Conservation (phyloP, 306 rosid genomes). For the Cucumis melo region DNA sequence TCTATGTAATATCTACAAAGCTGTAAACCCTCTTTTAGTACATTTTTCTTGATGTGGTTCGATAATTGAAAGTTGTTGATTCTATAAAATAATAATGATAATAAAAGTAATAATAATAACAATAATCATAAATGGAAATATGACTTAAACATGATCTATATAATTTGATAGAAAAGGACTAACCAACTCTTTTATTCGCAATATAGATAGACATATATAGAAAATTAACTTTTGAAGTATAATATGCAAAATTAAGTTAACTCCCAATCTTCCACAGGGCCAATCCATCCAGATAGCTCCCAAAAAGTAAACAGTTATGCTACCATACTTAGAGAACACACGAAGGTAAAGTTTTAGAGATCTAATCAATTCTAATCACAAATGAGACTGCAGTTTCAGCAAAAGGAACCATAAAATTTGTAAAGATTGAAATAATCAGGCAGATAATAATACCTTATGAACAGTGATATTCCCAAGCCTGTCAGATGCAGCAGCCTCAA, state of each 20-base stretch:
- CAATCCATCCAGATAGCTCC: background rate
- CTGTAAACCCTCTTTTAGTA: no score
- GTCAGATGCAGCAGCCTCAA: conserved; percentile 81
- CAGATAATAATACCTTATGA: conserved; percentile 47
- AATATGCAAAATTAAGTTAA: background rate
- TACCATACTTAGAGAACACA: background rate
- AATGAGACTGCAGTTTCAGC: background rate
- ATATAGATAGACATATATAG: background rate
- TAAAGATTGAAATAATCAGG: background rate
- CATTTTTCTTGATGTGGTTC: no score
- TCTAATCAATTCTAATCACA: background rate
- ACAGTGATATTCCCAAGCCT: conserved; percentile 66
- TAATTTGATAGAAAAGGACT: background rate
- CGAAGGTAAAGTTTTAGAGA: background rate
- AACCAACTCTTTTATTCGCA: no score
- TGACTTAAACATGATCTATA: background rate
- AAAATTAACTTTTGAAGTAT: background rate
- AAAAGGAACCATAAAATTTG: background rate
- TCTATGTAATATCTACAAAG: no score
- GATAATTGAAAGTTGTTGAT: background rate
- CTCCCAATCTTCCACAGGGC: background rate
- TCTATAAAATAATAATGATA: background rate
- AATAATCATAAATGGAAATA: no score
- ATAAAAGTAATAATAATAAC: no score
- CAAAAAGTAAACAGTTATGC: background rate